Base-by-base conservation (phyloP, 768 basidiomycete genomes). In the Hygrophorus pudorinus region DNA sequence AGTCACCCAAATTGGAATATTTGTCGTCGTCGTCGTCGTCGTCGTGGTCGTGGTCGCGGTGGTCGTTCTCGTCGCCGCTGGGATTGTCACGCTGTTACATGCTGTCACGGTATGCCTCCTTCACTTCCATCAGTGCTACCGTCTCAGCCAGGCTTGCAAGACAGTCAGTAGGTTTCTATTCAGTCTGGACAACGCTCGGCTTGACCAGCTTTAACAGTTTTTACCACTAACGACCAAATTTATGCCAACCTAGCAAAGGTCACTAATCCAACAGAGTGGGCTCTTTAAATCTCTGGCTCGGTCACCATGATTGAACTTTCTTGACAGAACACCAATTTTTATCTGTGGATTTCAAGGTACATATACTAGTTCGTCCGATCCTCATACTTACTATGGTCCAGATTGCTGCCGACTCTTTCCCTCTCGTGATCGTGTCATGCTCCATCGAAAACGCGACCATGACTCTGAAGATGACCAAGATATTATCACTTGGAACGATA, bases 371-470 rank as follows among this genome's bases (percentile, higher is more conserved):
- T 35, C 29, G 24, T 24, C 21, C 38, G 16, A 27, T 27, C 10
- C 37, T 38, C 35, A 33, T 44, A 24, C 16, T 40, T 17, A 41
- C 12, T 30, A 24, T 8, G n/a, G 38, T 36, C 41, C 55, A 78
- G 79, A 73, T 41, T 90, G 86, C 58, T 71, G 73, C 56, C 78
- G 83, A 20, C 65, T 89, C 33, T 86, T 82, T 54, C 85, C 81
- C 14, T 75, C 76, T 16, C 72, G 73, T 18, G 83, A 85, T 17
- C 72, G 78, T 2, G 60, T 88, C 5, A 77, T 82, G 73, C 51
- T 65, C 13, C 86, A 89, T 52, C 73, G 83, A 39, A 84, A 76
- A 53, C 76, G 81, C 38, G 85, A 86, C 54, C 86, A 89, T 56
- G 65, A 70, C 46, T 67, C 71, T 0, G 72, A 76, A 28, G 75